Evolutionary conservation across 352 stramenopile species (phyloP), one percentile per base, ranked within the genome.

Genomic region (Phytopythium chamaehyphon): DNA sequence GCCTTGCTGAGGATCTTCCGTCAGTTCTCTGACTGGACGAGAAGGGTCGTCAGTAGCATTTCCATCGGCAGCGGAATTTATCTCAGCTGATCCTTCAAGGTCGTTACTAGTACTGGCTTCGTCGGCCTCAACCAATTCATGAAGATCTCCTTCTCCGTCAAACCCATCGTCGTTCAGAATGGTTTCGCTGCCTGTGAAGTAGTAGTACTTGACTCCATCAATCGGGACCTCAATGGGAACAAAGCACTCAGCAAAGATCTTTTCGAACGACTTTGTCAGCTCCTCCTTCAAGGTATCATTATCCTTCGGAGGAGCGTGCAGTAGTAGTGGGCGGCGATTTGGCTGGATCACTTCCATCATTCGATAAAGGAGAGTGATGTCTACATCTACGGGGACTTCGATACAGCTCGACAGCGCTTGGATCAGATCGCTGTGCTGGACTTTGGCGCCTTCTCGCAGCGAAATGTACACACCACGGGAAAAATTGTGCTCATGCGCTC

Each of bases 401-500:
- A 92, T 68, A 54, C 86, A 95, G 48, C 82, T 94, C 22, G 82
- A 93, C 14, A 95, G 61, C 10, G 86, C 86, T 56, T 94, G 86
- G 18, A 93, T 71, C 57, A 95, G 68, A 66, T 95, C 86, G 38
- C 76, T 93, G 45, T 90, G 83, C 46, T 95, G 76, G 0, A 95
- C 73, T 7, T 68, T 47, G n/a, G 70, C 73, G 21, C 77, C 79
- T 62, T 91, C 79, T 23, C 86, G 76, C 15, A 95, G 54, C 9
- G 84, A 72, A 31, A 92, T 76, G 50, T 95, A 94, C 26, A 95
- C 82, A 43, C 83, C 86, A 47, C 84, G 78, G 40, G 86, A 93
- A 48, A 95, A 95, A 43, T 94, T 95, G 54, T 93, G 81, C 40
- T 95, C 83, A 42, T 95, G 86, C 0, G 84, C 86, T 31, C 76